Evolutionary conservation across 2,329 filamentous ascomycete species (phyloP).

Genomic region (Fusarium drepaniforme): DNA sequence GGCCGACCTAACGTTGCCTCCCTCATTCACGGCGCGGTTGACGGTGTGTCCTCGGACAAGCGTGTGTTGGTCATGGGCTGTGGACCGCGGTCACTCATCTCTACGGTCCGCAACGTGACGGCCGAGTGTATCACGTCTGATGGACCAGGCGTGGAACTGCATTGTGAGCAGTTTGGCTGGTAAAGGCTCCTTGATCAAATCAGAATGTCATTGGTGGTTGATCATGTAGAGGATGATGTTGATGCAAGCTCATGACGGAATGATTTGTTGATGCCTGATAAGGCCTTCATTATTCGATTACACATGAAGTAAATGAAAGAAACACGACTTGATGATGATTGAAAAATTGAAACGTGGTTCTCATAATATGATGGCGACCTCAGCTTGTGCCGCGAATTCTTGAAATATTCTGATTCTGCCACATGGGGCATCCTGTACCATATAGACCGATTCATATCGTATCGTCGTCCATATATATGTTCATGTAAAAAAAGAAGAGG

Average conservation of each 20-base stretch:
- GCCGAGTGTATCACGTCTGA: conserved; percentile 53
- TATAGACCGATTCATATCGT: conserved; percentile 20
- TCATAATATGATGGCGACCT: neutral
- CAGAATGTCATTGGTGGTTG: neutral
- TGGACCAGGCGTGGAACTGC: conserved; percentile 60
- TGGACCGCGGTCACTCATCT: conserved; percentile 59
- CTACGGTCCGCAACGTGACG: conserved; percentile 55
- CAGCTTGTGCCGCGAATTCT: neutral
- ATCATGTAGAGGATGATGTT: neutral
- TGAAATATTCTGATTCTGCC: conserved; percentile 18
- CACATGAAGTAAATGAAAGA: neutral
- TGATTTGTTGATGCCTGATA: neutral
- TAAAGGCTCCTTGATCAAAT: conserved; percentile 29
- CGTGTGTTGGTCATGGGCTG: conserved; percentile 60
- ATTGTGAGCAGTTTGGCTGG: conserved; percentile 63
- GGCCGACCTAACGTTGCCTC: conserved; percentile 53
- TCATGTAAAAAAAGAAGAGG: conserved; percentile 6
- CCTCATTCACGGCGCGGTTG: conserved; percentile 51
- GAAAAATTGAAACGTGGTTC: neutral
- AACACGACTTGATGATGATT: conserved; percentile 14
- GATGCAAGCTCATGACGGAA: neutral
- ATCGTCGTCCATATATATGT: conserved; percentile 24
- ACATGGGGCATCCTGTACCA: conserved; percentile 24
- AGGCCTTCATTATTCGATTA: neutral
- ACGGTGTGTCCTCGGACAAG: conserved; percentile 42